A percentile compares a stretch with the other conserved stretches of the same genome.
Conservation (phyloP, 805 yeast genomes). For the Teunomyces cretensis region DNA sequence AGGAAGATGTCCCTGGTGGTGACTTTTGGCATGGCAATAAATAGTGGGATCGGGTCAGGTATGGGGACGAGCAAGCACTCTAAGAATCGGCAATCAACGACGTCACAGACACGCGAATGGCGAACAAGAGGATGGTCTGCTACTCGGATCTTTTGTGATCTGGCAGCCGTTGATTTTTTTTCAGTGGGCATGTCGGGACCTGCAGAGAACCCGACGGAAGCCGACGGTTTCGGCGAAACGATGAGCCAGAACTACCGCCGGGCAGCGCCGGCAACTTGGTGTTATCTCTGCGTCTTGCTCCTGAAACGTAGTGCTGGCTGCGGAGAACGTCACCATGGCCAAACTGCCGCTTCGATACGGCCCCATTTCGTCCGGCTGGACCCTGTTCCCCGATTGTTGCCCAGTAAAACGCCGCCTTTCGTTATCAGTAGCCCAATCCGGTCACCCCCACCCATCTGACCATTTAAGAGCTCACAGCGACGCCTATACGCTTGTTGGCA, state of each 20-base stretch:
- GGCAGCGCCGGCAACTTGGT: too few species aligned
- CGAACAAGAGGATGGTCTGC: not conserved
- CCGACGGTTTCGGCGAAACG: constrained; percentile 3
- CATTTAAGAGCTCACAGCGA: too few species aligned
- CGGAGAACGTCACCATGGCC: too few species aligned
- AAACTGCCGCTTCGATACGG: too few species aligned
- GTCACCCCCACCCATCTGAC: too few species aligned
- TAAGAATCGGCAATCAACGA: constrained; percentile 1
- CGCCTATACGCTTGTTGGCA: too few species aligned
- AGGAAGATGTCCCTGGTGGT: constrained; percentile 60
- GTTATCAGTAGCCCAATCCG: too few species aligned
- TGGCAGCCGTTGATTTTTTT: constrained; percentile 2
- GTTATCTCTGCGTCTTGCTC: too few species aligned
- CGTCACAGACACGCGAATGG: constrained; percentile 6
- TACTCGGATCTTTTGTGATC: not conserved
- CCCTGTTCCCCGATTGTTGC: too few species aligned
- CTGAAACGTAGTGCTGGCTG: too few species aligned
- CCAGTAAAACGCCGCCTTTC: too few species aligned
- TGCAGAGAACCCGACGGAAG: constrained; percentile 4
- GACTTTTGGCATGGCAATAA: constrained; percentile 8
- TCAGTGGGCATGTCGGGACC: not conserved
- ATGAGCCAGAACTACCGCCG: not conserved
- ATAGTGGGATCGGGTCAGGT: not conserved
- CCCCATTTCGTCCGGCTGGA: too few species aligned
- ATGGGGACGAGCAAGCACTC: not conserved